Evolutionary conservation across 176 grass and related monocot species (phyloP).

Genomic region (Triticum turgidum): DNA sequence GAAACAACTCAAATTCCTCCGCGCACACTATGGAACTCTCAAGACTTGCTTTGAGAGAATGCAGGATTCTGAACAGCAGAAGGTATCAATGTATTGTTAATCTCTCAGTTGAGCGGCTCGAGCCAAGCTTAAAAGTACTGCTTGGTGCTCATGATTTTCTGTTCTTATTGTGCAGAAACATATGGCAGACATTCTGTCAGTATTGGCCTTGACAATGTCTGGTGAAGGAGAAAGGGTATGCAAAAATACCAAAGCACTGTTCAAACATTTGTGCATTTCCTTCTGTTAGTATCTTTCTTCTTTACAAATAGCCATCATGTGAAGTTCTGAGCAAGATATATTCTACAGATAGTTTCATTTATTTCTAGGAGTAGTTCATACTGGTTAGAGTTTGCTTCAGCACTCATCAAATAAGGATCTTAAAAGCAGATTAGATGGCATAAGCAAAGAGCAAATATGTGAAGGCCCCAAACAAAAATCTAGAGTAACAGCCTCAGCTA

Average conservation of each 20-base stretch:
- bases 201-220: constrained; percentile 87
- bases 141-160: background rate
- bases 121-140: background rate
- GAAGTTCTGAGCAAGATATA: background rate
- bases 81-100: constrained; percentile 41
- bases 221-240: constrained; percentile 90
- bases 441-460: background rate
- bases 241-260: background rate
- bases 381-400: background rate
- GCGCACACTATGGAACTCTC: constrained; percentile 83
- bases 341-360: background rate
- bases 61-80: constrained; percentile 55
- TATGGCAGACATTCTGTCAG: constrained; percentile 80
- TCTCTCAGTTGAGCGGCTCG: background rate
- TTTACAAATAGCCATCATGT: background rate
- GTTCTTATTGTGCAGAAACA: constrained; percentile 58
- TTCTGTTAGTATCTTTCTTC: background rate
- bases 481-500: background rate
- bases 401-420: background rate
- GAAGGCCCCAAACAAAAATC: background rate
- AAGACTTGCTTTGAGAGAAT: constrained; percentile 70
- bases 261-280: background rate
- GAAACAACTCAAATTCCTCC: constrained; percentile 90
- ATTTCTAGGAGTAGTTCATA: background rate
- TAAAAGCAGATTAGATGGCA: background rate